Evolutionary conservation across 1,284 basidiomycete species (phyloP).

Genomic region (Microstroma glucosiphilum): DNA sequence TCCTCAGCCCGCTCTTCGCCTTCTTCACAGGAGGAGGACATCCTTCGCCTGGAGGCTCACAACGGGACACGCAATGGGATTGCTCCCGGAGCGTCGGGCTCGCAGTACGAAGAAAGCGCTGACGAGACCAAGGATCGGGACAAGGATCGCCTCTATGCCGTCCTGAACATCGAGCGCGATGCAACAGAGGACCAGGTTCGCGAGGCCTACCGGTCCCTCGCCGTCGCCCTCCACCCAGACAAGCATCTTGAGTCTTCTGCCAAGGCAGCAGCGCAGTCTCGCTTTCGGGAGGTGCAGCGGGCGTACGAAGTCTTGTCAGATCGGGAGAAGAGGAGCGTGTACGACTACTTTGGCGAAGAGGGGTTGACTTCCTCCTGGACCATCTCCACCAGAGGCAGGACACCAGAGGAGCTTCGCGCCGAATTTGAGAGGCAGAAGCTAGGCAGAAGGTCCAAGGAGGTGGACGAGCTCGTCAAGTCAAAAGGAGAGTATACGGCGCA

Average conservation of each 20-base stretch:
- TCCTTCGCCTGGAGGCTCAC: no score
- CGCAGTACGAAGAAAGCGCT: constrained; percentile 4
- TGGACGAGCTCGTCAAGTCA: constrained; percentile 56
- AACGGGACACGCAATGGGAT: no score
- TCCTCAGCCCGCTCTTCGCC: no score
- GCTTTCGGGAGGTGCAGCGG: constrained; percentile 69
- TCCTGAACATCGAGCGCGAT: constrained; percentile 63
- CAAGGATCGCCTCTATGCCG: constrained; percentile 35
- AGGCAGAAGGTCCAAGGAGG: constrained; percentile 54
- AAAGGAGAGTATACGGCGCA: constrained; percentile 53
- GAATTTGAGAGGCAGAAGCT: constrained; percentile 55
- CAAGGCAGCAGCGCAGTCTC: constrained; percentile 61
- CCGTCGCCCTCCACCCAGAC: constrained; percentile 77
- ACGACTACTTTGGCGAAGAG: constrained; percentile 67
- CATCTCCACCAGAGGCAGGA: constrained; percentile 54
- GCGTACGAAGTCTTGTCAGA: constrained; percentile 69
- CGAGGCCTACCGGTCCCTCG: constrained; percentile 65
- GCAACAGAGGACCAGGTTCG: constrained; percentile 65
- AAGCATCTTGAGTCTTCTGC: constrained; percentile 63
- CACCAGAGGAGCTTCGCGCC: constrained; percentile 59
- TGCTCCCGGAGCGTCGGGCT: no score
- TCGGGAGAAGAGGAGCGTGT: constrained; percentile 67
- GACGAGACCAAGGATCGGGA: constrained; percentile 17
- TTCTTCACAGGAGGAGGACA: no score
- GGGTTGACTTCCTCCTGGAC: constrained; percentile 57